Evolutionary conservation across 2,329 filamentous ascomycete genomes (phyloP), one percentile per base, ranked within the genome.

Genomic region (Claviceps citrina): DNA sequence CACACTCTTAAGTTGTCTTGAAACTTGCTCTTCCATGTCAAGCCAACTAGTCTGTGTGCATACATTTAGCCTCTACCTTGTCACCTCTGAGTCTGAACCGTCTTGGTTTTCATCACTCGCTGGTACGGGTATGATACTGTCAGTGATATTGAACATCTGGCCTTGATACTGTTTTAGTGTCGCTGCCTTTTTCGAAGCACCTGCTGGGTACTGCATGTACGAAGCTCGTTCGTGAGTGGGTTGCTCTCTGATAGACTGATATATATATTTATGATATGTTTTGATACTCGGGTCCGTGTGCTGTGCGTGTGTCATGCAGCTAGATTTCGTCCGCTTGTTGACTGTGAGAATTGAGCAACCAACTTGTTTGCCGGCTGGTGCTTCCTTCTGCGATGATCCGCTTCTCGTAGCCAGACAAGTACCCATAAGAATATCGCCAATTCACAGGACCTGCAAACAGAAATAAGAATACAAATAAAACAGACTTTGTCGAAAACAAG

Each of bases 1-100:
- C 85, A 89, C 82, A 81, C 83, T 82, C 81, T 93, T 94, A 82
- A 94, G 86, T 91, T 93, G 84, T 74, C 84, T 86, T 73, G 73
- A 76, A 65, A 64, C 26, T 59, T 68, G 57, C 70, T 73, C 66
- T 65, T 71, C 81, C 73, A 73, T 89, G 78, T 77, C 75, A 76
- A 86, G 84, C 78, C 81, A 78, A 91, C 87, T 78, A 91, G 86
- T 94, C 86, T 83, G 76, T 78, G 81, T 93, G 86, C 86, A 84
- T 70, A 94, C 70, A 94, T 72, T 43, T 63, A 73, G 53, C 59
- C 64, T 61, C 61, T 58, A 50, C 51, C 55, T 55, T 15, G 51
- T 50, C 58, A 62, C 61, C 13, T 25, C 56, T 60, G 62, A 59
- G 55, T 52, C 44, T 49, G 51, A 48, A 51, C 61, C 72, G 72